Percentiles rank a stretch among this genome's conserved stretches.
Evolutionary conservation across 306 rosid genomes (phyloP).

Genomic region (Gastrolobium villosum): DNA sequence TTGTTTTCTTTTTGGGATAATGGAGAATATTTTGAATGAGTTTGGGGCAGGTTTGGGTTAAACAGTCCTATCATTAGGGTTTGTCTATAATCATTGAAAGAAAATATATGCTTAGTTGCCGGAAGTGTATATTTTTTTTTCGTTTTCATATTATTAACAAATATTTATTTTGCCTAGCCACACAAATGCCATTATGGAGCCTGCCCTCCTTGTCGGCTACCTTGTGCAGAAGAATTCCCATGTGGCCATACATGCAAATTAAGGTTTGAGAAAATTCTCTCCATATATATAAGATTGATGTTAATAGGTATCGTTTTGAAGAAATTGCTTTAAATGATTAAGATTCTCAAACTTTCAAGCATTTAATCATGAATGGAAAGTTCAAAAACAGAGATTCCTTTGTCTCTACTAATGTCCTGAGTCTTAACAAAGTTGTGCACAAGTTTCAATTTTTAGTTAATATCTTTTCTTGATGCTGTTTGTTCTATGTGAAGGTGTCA

Average conservation of each 20-base stretch:
- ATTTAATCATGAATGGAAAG: slow-evolving; percentile 9
- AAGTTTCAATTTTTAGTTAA: slow-evolving; percentile 13
- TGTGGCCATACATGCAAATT: slow-evolving; percentile 90
- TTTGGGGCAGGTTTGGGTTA: too few species aligned
- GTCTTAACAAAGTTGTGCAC: background rate
- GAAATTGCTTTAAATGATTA: slow-evolving; percentile 14
- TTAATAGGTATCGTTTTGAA: slow-evolving; percentile 25
- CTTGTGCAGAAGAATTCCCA: slow-evolving; percentile 81
- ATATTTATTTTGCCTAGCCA: slow-evolving; percentile 64
- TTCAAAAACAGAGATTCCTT: slow-evolving; percentile 6
- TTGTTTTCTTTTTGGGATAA: background rate
- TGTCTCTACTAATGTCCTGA: slow-evolving; percentile 17
- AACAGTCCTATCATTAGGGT: too few species aligned
- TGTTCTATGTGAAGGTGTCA: slow-evolving; percentile 73
- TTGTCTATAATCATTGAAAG: background rate
- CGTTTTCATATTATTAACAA: slow-evolving; percentile 41
- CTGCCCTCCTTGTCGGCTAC: slow-evolving; percentile 81
- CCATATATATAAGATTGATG: slow-evolving; percentile 26
- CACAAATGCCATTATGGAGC: slow-evolving; percentile 99
- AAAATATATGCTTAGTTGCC: slow-evolving; percentile 17
- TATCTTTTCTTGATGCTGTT: slow-evolving; percentile 17
- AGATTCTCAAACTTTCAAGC: slow-evolving; percentile 18
- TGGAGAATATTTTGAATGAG: slow-evolving; percentile 16
- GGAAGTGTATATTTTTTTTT: slow-evolving; percentile 5
- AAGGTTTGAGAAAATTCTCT: slow-evolving; percentile 64